Evolutionary conservation across 169 alveolate species (phyloP), one percentile per base, ranked within the genome.

Genomic region (Neospora caninum): DNA sequence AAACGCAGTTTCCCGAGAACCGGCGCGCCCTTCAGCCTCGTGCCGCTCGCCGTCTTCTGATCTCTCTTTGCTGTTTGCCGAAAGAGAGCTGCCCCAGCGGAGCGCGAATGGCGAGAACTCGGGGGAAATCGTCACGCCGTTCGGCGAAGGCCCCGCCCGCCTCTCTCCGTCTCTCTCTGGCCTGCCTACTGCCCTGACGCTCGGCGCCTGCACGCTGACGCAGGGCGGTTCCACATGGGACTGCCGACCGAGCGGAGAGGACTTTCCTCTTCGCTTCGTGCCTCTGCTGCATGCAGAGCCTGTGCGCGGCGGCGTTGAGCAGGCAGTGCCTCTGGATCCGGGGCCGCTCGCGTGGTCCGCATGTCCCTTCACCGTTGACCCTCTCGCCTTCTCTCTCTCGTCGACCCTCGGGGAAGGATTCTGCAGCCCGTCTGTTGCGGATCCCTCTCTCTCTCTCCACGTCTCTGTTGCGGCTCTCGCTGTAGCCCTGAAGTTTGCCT

Each of bases 201-300:
- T 64, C 34, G n/a, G 73, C 73, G 73, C 34, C 73, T 64, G 73
- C 73, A 64, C 73, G 1, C n/a, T 64, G n/a, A 64, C 73, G 31
- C 73, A 64, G n/a, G 73, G 73, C 73, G 73, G 73, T 1, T 18
- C 86, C 29, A 43, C 86, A 16, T n/a, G 39, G 42, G 86, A 29
- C 39, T n/a, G 86, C 45, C 41, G 45, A n/a, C 86, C 86, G 39
- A 78, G 86, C 86, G 86, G 49, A 16, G 86, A 78, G 42, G 45
- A 78, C 31, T 78, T 78, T 78, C 86, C 86, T 78, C 42, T 78
- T 10, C 86, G 49, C 29, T n/a, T 78, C 86, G 45, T 38, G 27
- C 86, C 86, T 20, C 45, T n/a, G 27, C 45, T 36, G 27, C 86
- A 78, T 18, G 86, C 86, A 78, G 49, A n/a, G n/a, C 49, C 86